Evolutionary conservation across 495 filamentous ascomycete species (phyloP).

Genomic region (Aspergillus mulundensis): DNA sequence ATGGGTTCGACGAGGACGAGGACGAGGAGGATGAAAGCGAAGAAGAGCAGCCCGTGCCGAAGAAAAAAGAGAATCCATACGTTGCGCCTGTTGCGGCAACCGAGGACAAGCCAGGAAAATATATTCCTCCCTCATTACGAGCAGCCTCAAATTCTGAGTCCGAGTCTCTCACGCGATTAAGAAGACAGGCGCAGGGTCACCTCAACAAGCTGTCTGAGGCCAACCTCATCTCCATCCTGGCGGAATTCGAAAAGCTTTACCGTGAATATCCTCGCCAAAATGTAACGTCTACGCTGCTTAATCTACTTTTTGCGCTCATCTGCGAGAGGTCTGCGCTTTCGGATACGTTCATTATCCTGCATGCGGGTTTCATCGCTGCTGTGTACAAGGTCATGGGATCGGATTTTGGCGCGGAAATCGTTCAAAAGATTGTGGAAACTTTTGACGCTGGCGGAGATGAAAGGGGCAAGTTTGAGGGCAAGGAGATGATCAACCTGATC

Average conservation of each 20-base stretch:
- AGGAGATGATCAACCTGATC: slow-evolving; percentile 74
- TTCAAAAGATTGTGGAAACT: slow-evolving; percentile 70
- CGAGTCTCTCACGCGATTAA: slow-evolving; percentile 65
- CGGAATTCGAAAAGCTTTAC: slow-evolving; percentile 79
- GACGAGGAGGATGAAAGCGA: slow-evolving; percentile 31
- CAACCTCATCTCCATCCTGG: slow-evolving; percentile 74
- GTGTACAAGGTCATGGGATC: slow-evolving; percentile 80
- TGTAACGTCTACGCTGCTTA: slow-evolving; percentile 73
- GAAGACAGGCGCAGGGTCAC: slow-evolving; percentile 77
- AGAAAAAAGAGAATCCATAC: slow-evolving; percentile 59
- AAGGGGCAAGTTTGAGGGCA: slow-evolving; percentile 48
- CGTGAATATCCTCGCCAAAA: slow-evolving; percentile 72
- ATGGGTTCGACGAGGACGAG: slow-evolving; percentile 40
- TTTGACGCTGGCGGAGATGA: slow-evolving; percentile 49
- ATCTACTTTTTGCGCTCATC: slow-evolving; percentile 69
- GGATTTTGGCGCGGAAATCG: slow-evolving; percentile 80
- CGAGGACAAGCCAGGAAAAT: slow-evolving; percentile 52
- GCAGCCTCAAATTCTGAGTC: slow-evolving; percentile 55
- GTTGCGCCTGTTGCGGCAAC: slow-evolving; percentile 44
- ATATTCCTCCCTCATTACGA: slow-evolving; percentile 83
- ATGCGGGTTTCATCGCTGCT: slow-evolving; percentile 85
- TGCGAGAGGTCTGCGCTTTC: slow-evolving; percentile 70
- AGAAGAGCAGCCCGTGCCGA: slow-evolving; percentile 28
- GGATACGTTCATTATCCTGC: slow-evolving; percentile 86
- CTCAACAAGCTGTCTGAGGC: slow-evolving; percentile 91